A percentile compares a stretch with the other conserved stretches of the same genome.
Conservation (phyloP, 768 basidiomycete genomes). For the Clitopilus hobsonii region DNA sequence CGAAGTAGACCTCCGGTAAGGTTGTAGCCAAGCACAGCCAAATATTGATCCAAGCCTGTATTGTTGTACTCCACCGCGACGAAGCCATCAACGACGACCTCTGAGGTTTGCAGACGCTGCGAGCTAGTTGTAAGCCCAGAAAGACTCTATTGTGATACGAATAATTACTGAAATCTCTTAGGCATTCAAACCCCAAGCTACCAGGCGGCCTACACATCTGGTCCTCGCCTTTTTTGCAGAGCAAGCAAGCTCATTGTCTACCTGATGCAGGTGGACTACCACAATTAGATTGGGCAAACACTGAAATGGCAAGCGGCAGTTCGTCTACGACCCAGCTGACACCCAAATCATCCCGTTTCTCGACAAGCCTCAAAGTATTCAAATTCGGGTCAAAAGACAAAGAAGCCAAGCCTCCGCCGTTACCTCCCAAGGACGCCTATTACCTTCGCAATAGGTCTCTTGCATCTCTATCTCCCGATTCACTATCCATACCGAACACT, state of each 20-base stretch:
- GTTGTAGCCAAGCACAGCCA: not conserved
- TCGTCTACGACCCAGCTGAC: constrained; percentile 16
- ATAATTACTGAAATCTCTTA: not conserved
- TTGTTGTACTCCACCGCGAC: constrained; percentile 1
- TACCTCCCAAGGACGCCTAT: constrained; percentile 61
- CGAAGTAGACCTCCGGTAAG: too few relatives aligned
- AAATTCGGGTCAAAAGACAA: constrained; percentile 23
- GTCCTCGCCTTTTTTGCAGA: not conserved
- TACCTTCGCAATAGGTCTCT: constrained; percentile 44
- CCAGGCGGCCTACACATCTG: not conserved
- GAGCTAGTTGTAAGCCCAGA: not conserved
- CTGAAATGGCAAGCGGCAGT: constrained; percentile 21
- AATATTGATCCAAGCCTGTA: not conserved
- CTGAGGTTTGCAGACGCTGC: not conserved
- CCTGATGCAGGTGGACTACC: constrained; percentile 3
- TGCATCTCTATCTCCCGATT: constrained; percentile 41
- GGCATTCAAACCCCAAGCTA: not conserved
- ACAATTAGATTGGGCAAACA: constrained; percentile 2
- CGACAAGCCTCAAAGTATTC: constrained; percentile 27
- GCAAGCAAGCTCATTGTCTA: not conserved
- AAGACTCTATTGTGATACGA: not conserved
- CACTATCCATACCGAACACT: constrained; percentile 28
- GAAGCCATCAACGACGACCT: constrained; percentile 1
- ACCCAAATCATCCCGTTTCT: constrained; percentile 23
- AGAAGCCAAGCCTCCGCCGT: constrained; percentile 43